Conservation (phyloP, 441 rosid species). For the Adansonia rubrostipa region DNA sequence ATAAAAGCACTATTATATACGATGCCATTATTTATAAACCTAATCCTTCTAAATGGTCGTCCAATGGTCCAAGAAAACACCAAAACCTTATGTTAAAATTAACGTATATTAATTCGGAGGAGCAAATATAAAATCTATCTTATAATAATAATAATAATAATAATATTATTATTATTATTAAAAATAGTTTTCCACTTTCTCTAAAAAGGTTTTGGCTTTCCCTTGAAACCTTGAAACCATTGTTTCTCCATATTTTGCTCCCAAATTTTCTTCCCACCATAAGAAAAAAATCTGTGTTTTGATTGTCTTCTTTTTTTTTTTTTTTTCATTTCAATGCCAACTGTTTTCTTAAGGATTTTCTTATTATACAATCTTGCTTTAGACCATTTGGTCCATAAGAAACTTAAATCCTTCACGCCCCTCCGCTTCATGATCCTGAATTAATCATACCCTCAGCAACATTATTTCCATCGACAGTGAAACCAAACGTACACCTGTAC, state of each 20-base stretch:
- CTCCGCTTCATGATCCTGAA: conserved; percentile 15
- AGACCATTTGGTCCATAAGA: conserved; percentile 32
- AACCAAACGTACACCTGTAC: not conserved
- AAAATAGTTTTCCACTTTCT: not conserved
- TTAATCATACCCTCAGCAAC: conserved; percentile 9
- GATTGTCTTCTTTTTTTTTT: not conserved
- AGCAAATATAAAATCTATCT: no score
- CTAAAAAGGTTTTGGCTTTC: not conserved
- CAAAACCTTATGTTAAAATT: no score
- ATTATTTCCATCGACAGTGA: not conserved
- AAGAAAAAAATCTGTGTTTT: not conserved
- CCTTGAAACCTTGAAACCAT: not conserved
- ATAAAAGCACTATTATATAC: no score
- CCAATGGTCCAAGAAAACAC: no score
- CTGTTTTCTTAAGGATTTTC: conserved; percentile 32
- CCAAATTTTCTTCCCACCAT: conserved; percentile 7
- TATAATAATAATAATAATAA: no score
- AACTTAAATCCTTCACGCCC: conserved; percentile 26
- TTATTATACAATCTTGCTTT: conserved; percentile 30
- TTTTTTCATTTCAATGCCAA: conserved; percentile 22
- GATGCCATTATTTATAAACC: no score
- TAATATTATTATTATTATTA: no score
- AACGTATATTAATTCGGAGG: no score
- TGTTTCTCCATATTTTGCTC: conserved; percentile 17
- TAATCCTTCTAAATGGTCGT: no score